These are phyloP conservation scores for Pinus taeda DNA, from an alignment of 75 land plant genomes.

Conservation along the genomic window DNA sequence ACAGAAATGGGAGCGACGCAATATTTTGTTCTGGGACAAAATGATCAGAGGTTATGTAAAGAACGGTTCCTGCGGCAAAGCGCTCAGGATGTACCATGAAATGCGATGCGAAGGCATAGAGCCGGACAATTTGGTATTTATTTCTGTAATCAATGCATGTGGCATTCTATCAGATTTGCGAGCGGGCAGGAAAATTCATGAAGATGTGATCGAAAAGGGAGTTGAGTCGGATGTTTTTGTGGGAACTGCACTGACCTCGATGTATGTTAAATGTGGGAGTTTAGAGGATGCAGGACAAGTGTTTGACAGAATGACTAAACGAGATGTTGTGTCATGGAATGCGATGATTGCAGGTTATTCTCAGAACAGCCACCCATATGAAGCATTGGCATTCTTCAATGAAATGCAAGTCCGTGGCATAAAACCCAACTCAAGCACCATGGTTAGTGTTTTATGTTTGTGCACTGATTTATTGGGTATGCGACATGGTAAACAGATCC, in stretches of 20 bases:
- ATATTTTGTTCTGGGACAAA: too few species aligned
- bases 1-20: too few species aligned
- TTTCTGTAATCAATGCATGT: conserved; percentile 45
- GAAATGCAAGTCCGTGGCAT: conserved; percentile 38
- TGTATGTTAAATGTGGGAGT: background rate
- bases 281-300: conserved; percentile 1
- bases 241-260: background rate
- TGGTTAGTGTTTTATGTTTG: conserved; percentile 40
- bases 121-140: conserved; percentile 40
- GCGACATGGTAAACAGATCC: conserved; percentile 47
- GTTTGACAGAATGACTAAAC: conserved; percentile 7
- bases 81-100: conserved; percentile 31
- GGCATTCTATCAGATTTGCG: conserved; percentile 16
- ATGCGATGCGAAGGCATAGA: conserved; percentile 33
- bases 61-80: conserved; percentile 11
- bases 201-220: conserved; percentile 16
- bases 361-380: conserved; percentile 4
- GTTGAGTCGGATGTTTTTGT: background rate
- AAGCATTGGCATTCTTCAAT: conserved; percentile 30
- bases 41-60: conserved; percentile 38
- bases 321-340: conserved; percentile 1
- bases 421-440: conserved; percentile 39
- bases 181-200: conserved; percentile 52
- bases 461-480: conserved; percentile 24
- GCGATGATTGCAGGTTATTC: background rate